Percentiles rank a stretch among this genome's conserved stretches.
Conservation (phyloP, 2,329 filamentous ascomycete species). For the Coniochaeta ligniaria region DNA sequence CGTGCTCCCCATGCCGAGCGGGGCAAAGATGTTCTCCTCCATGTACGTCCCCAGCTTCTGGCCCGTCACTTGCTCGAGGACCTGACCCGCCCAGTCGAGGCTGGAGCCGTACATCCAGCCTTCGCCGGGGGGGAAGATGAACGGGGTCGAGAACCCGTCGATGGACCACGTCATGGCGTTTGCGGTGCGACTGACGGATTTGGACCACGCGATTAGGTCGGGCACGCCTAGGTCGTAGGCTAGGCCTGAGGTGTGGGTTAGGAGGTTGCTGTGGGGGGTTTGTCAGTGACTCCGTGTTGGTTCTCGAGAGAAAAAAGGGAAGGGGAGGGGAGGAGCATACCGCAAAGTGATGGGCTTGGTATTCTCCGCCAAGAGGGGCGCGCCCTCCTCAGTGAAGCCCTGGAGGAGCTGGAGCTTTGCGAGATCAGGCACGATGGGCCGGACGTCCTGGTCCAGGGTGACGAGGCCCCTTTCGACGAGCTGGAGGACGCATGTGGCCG, state of each 20-base stretch:
- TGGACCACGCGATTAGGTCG: conserved; percentile 30
- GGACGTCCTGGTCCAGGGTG: conserved; percentile 28
- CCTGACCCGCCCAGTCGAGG: conserved; percentile 39
- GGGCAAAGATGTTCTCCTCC: conserved; percentile 13
- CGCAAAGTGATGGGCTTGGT: conserved; percentile 28
- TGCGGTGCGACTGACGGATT: conserved; percentile 22
- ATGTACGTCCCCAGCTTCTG: conserved; percentile 24
- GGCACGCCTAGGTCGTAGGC: conserved; percentile 34
- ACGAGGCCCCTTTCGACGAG: conserved; percentile 27
- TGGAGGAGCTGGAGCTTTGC: conserved; percentile 22
- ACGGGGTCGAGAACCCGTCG: conserved; percentile 32
- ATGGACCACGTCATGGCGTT: conserved; percentile 23
- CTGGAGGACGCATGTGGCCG: conserved; percentile 28
- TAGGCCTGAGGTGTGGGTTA: conserved; percentile 43
- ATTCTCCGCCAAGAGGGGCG: conserved; percentile 30
- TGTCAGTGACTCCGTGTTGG: too few relatives aligned
- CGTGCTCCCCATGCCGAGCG: conserved; percentile 17
- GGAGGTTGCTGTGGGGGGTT: conserved; percentile 26
- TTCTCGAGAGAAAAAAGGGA: too few relatives aligned
- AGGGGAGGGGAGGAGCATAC: conserved; percentile 16
- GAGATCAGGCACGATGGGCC: conserved; percentile 25
- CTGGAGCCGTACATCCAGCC: conserved; percentile 41
- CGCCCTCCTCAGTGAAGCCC: conserved; percentile 25
- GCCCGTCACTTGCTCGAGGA: conserved; percentile 32
- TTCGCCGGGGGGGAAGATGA: conserved; percentile 36